phyloP scores from a whole-genome alignment of 768 basidiomycete species.

The Pleurotus djamor region DNA sequence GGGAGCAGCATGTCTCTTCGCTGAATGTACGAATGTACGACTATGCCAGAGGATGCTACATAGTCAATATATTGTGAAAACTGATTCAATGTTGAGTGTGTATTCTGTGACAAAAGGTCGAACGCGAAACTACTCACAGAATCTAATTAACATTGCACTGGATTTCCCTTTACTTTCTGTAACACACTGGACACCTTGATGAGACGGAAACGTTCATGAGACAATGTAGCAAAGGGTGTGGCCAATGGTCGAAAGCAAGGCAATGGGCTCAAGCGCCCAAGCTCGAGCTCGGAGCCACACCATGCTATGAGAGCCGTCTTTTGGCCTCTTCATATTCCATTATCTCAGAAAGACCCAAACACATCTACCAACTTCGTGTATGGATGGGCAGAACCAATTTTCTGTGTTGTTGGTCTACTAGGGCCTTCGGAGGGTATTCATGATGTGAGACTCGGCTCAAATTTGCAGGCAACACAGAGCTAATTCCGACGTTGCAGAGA shows the following conservation, averaged over 20 bases:
- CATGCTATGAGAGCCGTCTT: conserved; percentile 35
- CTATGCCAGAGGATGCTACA: no score
- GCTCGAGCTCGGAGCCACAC: background rate
- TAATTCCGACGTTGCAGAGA: conserved; percentile 11
- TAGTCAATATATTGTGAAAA: no score
- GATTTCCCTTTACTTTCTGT: no score
- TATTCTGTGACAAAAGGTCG: no score
- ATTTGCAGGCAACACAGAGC: conserved; percentile 10
- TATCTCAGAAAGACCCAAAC: conserved; percentile 30
- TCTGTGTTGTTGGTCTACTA: conserved; percentile 55
- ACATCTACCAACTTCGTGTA: conserved; percentile 45
- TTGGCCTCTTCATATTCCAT: conserved; percentile 41
- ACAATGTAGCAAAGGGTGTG: background rate
- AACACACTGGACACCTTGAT: no score
- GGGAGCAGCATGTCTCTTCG: no score
- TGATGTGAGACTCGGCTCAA: conserved; percentile 23
- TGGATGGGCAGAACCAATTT: conserved; percentile 50
- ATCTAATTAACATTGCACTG: no score
- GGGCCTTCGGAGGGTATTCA: conserved; percentile 12
- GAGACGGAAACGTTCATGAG: no score
- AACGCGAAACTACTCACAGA: no score
- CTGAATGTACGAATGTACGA: no score
- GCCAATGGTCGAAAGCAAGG: background rate
- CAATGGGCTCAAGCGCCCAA: background rate
- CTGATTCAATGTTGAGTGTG: no score